Conservation (phyloP, 805 yeast species). For the Priceomyces medius region DNA sequence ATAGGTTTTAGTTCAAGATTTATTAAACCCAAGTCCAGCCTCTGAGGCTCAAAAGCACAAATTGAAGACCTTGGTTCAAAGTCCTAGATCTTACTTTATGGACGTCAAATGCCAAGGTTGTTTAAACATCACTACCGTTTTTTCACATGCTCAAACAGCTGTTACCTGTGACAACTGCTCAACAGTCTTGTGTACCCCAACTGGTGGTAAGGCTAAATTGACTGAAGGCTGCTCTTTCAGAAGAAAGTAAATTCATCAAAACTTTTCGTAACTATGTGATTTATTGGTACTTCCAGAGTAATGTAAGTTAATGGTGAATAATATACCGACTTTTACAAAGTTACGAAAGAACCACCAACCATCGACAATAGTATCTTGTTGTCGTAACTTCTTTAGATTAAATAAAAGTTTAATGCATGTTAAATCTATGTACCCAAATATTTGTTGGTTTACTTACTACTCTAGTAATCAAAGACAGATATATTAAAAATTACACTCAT, state of each 20-base stretch:
- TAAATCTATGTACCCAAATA: slow-evolving; percentile 3
- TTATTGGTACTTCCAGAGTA: neutral
- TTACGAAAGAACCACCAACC: neutral
- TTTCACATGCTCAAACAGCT: slow-evolving; percentile 99
- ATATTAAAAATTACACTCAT: no score
- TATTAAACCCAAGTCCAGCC: slow-evolving; percentile 96
- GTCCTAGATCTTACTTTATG: slow-evolving; percentile 99
- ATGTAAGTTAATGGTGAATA: slow-evolving; percentile 2
- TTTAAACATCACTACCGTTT: slow-evolving; percentile 97
- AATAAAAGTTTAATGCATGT: slow-evolving; percentile 11
- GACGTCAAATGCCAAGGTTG: slow-evolving; percentile 99
- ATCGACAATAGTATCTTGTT: neutral
- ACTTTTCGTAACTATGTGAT: neutral
- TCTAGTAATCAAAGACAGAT: neutral
- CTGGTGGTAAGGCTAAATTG: slow-evolving; percentile 99
- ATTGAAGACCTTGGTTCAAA: slow-evolving; percentile 94
- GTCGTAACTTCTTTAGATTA: slow-evolving; percentile 4
- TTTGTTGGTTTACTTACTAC: neutral
- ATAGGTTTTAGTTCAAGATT: slow-evolving; percentile 97
- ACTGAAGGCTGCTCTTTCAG: slow-evolving; percentile 99
- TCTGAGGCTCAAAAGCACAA: slow-evolving; percentile 97
- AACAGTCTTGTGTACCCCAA: slow-evolving; percentile 96
- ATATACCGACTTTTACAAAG: neutral
- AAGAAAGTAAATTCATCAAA: slow-evolving; percentile 69
- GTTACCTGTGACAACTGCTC: slow-evolving; percentile 99